Evolutionary conservation across 129 eudicot species (phyloP).

Genomic region (Pittosporum tobira): DNA sequence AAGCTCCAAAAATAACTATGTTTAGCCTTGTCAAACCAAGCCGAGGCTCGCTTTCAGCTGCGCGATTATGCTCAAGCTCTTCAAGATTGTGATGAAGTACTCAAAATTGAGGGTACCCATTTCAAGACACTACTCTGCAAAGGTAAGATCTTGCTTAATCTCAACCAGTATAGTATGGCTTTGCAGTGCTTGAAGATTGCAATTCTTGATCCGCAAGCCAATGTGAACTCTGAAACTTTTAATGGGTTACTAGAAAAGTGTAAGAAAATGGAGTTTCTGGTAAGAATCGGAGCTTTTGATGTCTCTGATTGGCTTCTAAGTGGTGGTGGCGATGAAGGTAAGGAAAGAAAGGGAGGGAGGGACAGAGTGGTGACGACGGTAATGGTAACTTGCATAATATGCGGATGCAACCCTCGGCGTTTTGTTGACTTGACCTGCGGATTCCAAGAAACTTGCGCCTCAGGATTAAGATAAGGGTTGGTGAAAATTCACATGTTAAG

Average conservation of each 20-base stretch:
- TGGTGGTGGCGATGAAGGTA: too few species aligned
- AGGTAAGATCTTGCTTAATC: slow-evolving; percentile 63
- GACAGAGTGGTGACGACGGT: too few species aligned
- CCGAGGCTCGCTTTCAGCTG: slow-evolving; percentile 58
- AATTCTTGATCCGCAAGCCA: slow-evolving; percentile 42
- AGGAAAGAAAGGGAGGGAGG: too few species aligned
- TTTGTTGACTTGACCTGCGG: too few species aligned
- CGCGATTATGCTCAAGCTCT: slow-evolving; percentile 42
- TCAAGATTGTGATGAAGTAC: slow-evolving; percentile 70
- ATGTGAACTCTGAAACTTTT: slow-evolving; percentile 37
- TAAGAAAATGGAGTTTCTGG: slow-evolving; percentile 55
- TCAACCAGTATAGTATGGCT: slow-evolving; percentile 51
- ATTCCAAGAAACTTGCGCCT: too few species aligned
- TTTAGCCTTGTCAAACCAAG: slow-evolving; percentile 71
- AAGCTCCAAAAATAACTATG: slow-evolving; percentile 61
- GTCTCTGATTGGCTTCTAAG: slow-evolving; percentile 67
- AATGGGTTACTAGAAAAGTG: slow-evolving; percentile 64
- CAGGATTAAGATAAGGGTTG: too few species aligned
- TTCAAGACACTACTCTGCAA: slow-evolving; percentile 74
- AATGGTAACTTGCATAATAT: too few species aligned
- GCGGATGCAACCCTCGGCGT: too few species aligned
- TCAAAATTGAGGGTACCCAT: slow-evolving; percentile 56
- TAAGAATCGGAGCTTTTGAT: slow-evolving; percentile 77
- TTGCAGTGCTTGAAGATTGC: slow-evolving; percentile 61
- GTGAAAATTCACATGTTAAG: too few species aligned